Conservation (phyloP, 179 eudicot genomes). For the Spergularia azorica region DNA sequence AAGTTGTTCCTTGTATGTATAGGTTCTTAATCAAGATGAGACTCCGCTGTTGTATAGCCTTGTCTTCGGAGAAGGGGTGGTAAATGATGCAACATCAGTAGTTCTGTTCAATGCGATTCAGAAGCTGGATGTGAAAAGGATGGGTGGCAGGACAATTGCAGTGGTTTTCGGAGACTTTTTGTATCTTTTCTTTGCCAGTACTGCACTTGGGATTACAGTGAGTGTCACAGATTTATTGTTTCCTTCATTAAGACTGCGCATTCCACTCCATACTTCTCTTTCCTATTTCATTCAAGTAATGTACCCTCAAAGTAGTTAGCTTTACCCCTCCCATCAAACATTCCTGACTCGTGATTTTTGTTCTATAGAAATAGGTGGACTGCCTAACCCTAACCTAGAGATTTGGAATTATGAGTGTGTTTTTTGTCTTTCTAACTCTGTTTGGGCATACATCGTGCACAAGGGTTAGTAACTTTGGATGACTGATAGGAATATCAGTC, state of each 20-base stretch:
- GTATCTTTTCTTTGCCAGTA: constrained; percentile 85
- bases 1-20: neutral
- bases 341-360: neutral
- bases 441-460: no score
- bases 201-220: constrained; percentile 76
- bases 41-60: constrained; percentile 94
- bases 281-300: no score
- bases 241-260: neutral
- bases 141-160: constrained; percentile 62
- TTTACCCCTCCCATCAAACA: neutral
- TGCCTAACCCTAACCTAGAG: no score
- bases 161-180: constrained; percentile 63
- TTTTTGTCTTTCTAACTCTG: no score
- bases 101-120: constrained; percentile 93
- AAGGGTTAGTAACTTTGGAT: no score
- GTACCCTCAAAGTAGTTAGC: neutral
- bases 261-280: no score
- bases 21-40: constrained; percentile 95
- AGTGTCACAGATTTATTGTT: constrained; percentile 29
- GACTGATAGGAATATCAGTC: neutral
- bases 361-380: no score
- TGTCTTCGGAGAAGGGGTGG: constrained; percentile 99
- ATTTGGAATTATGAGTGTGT: no score
- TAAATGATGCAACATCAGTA: constrained; percentile 96
- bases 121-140: constrained; percentile 61